These are phyloP conservation scores for Excoecaria agallocha DNA, from an alignment of 345 rosid genomes.

Conservation along the genomic window DNA sequence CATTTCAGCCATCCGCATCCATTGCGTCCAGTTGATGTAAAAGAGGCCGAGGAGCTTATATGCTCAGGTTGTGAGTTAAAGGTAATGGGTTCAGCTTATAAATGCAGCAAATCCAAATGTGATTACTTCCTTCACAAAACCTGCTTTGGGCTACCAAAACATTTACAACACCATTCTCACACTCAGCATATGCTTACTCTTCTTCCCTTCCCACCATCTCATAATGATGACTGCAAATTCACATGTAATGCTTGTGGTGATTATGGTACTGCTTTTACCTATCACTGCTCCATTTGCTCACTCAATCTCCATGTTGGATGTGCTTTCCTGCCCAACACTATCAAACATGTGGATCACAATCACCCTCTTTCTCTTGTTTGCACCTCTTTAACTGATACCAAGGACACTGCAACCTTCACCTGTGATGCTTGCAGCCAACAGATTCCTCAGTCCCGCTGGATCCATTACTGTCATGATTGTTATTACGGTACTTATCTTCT, in stretches of 20 bases:
- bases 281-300: constrained; percentile 11
- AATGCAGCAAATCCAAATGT: constrained; percentile 16
- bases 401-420: not conserved
- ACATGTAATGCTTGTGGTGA: constrained; percentile 14
- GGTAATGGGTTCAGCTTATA: constrained; percentile 18
- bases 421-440: constrained; percentile 11
- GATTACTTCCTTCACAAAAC: constrained; percentile 19
- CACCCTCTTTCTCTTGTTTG: constrained; percentile 12
- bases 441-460: constrained; percentile 14
- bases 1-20: constrained; percentile 25
- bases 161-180: constrained; percentile 16
- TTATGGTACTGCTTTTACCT: constrained; percentile 20
- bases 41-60: constrained; percentile 17
- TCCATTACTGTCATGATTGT: constrained; percentile 18
- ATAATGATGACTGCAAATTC: constrained; percentile 1
- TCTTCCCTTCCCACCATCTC: not conserved
- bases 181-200: constrained; percentile 14
- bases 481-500: constrained; percentile 17
- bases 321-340: constrained; percentile 20
- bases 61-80: constrained; percentile 21
- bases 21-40: constrained; percentile 8
- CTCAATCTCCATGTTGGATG: constrained; percentile 25
- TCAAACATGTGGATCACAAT: constrained; percentile 20
- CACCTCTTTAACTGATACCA: not conserved
- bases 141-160: constrained; percentile 17